These are phyloP conservation scores for Dichotomopilus funicola DNA, from an alignment of 2,329 filamentous ascomycete genomes.

Conservation along the genomic window DNA sequence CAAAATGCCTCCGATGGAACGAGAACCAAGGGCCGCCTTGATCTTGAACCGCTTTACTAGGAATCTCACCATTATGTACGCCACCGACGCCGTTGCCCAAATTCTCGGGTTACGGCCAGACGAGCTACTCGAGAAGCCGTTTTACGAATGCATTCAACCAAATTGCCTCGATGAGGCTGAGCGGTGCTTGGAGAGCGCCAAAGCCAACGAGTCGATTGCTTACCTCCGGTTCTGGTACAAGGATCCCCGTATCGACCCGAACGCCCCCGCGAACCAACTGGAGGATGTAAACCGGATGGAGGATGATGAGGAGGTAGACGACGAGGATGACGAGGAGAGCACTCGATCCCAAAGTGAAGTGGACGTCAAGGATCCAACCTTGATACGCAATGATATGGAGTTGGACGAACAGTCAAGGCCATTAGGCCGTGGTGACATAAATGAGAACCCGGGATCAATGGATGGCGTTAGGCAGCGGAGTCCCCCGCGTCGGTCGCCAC, in stretches of 20 bases:
- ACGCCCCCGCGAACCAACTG: constrained; percentile 34
- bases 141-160: constrained; percentile 80
- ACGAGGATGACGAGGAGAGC: constrained; percentile 35
- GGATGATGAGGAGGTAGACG: constrained; percentile 35
- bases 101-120: constrained; percentile 67
- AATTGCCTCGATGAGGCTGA: constrained; percentile 71
- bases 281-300: no score
- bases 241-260: constrained; percentile 58
- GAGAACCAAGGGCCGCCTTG: constrained; percentile 75
- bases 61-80: constrained; percentile 79
- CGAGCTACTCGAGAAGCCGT: constrained; percentile 67
- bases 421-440: not conserved
- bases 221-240: constrained; percentile 82
- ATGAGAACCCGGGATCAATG: constrained; percentile 21
- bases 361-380: not conserved
- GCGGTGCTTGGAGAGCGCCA: constrained; percentile 73
- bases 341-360: constrained; percentile 34
- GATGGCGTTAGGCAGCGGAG: not conserved
- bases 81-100: constrained; percentile 67
- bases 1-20: constrained; percentile 52
- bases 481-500: not conserved
- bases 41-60: constrained; percentile 83
- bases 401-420: constrained; percentile 33
- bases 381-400: constrained; percentile 35
- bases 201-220: constrained; percentile 84